These are phyloP conservation scores for Penicillium arizonense DNA, from an alignment of 495 filamentous ascomycete species.

Conservation along the genomic window DNA sequence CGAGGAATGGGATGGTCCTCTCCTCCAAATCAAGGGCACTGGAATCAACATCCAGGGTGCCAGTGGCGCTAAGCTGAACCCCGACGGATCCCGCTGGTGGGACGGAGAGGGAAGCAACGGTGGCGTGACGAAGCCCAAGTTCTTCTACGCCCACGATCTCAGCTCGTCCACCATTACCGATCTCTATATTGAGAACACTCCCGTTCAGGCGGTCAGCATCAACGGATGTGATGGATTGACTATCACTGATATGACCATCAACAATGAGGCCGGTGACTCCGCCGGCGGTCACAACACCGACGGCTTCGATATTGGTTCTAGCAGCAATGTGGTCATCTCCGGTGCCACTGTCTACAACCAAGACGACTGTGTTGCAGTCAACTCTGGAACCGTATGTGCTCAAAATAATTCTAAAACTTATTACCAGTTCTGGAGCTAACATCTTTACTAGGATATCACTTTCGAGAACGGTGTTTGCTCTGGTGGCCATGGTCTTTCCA, in stretches of 20 bases:
- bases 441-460: conserved; percentile 17
- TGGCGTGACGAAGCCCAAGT: too few relatives aligned
- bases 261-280: conserved; percentile 55
- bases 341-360: conserved; percentile 59
- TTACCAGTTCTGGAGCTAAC: background rate
- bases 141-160: too few relatives aligned
- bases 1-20: conserved; percentile 50
- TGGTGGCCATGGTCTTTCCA: conserved; percentile 60
- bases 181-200: conserved; percentile 53
- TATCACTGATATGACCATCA: conserved; percentile 52
- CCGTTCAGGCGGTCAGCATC: conserved; percentile 60
- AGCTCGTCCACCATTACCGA: conserved; percentile 34
- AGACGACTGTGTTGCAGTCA: conserved; percentile 65
- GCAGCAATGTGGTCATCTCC: conserved; percentile 45
- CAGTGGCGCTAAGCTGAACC: conserved; percentile 41
- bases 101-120: too few relatives aligned
- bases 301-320: conserved; percentile 57
- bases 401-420: too few relatives aligned
- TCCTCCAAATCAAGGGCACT: conserved; percentile 47
- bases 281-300: conserved; percentile 61
- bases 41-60: conserved; percentile 45
- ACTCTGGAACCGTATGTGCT: conserved; percentile 6
- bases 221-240: conserved; percentile 44
- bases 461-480: conserved; percentile 34
- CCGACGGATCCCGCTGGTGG: conserved; percentile 21